Conservation (phyloP, 352 stramenopile genomes). For the Phytophthora tubulina region DNA sequence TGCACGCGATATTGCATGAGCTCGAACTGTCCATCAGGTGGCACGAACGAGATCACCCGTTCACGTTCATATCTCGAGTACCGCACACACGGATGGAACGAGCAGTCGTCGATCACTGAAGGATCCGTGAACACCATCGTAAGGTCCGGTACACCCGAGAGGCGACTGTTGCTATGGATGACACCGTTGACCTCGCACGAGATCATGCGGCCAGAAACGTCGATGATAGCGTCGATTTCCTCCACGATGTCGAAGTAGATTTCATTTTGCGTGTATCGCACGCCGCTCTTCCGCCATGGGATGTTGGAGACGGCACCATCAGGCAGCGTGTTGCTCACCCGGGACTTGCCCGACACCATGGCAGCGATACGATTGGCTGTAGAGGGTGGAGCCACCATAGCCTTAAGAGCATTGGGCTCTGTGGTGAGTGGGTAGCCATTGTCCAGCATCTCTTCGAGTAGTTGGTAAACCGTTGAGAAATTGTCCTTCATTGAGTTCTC, state of each 20-base stretch:
- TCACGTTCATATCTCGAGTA: constrained; percentile 97
- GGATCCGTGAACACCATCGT: constrained; percentile 97
- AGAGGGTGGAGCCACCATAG: constrained; percentile 96
- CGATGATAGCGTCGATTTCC: constrained; percentile 98
- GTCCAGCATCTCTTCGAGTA: constrained; percentile 98
- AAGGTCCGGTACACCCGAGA: constrained; percentile 97
- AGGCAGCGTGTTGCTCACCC: constrained; percentile 92
- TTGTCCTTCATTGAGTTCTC: constrained; percentile 98
- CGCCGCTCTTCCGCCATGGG: constrained; percentile 96
- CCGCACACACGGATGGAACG: constrained; percentile 98
- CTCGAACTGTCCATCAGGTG: constrained; percentile 98
- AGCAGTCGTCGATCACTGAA: constrained; percentile 97
- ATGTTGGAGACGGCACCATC: constrained; percentile 96
- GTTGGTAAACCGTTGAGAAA: constrained; percentile 97
- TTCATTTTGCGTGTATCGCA: constrained; percentile 97
- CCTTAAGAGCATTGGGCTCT: constrained; percentile 97
- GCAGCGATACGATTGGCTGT: constrained; percentile 92
- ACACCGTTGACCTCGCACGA: constrained; percentile 95
- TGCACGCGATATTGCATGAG: constrained; percentile 91
- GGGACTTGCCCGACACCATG: constrained; percentile 92
- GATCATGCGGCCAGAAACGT: constrained; percentile 91
- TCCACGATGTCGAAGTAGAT: constrained; percentile 99
- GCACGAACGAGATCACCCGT: constrained; percentile 97
- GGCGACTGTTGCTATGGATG: constrained; percentile 95
- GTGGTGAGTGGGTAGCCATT: constrained; percentile 98